Evolutionary conservation across 768 basidiomycete genomes (phyloP), one percentile per base, ranked within the genome.

Genomic region (Leccinum olivaceopallidum): DNA sequence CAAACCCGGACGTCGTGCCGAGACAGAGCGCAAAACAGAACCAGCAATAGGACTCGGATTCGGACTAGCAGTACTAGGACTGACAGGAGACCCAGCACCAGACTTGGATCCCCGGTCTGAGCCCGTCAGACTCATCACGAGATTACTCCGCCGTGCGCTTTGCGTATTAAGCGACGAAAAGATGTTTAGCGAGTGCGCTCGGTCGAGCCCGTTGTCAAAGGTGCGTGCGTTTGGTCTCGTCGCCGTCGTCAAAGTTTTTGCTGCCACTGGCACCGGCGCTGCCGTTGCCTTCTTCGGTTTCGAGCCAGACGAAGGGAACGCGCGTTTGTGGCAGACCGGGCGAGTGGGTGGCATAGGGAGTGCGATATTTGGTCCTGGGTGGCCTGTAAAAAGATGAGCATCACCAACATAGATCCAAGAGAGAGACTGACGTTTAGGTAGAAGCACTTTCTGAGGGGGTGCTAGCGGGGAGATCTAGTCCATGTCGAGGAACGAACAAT

Each of bases 301-400:
- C 75, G 57, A 79, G 72, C 84, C 83, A 84, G 64, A 82, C 78
- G 2, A 82, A 81, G 1, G 84, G 82, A 18, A 84, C 78, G 1
- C 32, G 58, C 0, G 71, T 66, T 3, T 14, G 58, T 2, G 63
- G 59, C 36, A 67, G 67, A 18, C 67, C 60, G 8, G 69, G 64
- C 20, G 73, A 64, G 30, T 64, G 68, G 73, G 69, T 6, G 65
- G 61, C 4, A 62, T 53, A 1, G 71, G 71, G 6, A 69, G 61
- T n/a, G 26, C 6, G 26, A 28, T 28, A 6, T 28, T 28, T 28
- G 26, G 26, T 28, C 6, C 26, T 6, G 26, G 26, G 26, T 28
- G 26, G 26, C 26, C 26, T 6, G 26, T 28, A 28, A 28, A 28
- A 28, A 26, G 26, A 28, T 28, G 26, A 28, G 26, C 26, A 28